These are phyloP conservation scores for Fusarium tricinctum DNA, from an alignment of 2,329 filamentous ascomycete species.

Conservation along the genomic window DNA sequence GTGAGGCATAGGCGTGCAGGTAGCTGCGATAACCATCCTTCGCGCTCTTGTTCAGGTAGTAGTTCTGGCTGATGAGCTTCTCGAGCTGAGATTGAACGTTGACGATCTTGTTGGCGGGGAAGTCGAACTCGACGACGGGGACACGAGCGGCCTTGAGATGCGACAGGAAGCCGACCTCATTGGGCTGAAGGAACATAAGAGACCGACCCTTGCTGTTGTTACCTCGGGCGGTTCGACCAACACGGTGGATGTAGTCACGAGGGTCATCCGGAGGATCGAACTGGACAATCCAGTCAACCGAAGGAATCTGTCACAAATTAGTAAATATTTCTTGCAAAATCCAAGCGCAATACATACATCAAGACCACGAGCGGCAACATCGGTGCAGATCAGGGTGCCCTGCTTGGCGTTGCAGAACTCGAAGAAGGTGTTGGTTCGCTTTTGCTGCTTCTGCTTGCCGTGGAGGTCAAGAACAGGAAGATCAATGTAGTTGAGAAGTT, in stretches of 20 bases:
- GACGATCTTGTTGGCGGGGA: slow-evolving; percentile 90
- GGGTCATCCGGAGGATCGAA: slow-evolving; percentile 95
- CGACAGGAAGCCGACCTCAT: slow-evolving; percentile 90
- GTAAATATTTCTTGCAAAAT: not conserved
- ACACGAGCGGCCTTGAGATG: slow-evolving; percentile 93
- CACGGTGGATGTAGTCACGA: slow-evolving; percentile 93
- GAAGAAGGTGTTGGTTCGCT: slow-evolving; percentile 98
- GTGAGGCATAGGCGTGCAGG: slow-evolving; percentile 93
- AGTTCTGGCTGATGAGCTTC: slow-evolving; percentile 94
- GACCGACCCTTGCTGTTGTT: slow-evolving; percentile 86
- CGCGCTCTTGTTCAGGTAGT: slow-evolving; percentile 92
- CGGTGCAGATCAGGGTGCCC: slow-evolving; percentile 94
- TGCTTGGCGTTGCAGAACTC: slow-evolving; percentile 85
- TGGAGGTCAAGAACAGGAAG: slow-evolving; percentile 88
- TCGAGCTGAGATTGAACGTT: slow-evolving; percentile 93
- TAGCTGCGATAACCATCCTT: slow-evolving; percentile 89
- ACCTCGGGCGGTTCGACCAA: slow-evolving; percentile 93
- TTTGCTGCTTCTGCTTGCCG: slow-evolving; percentile 98
- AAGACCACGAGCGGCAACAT: slow-evolving; percentile 93
- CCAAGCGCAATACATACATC: slow-evolving; percentile 69
- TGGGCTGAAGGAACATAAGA: slow-evolving; percentile 93
- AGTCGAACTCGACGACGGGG: slow-evolving; percentile 95
- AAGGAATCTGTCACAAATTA: slow-evolving; percentile 74
- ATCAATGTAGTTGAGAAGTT: slow-evolving; percentile 98
- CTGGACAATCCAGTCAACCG: slow-evolving; percentile 96